Evolutionary conservation across 2,329 filamentous ascomycete species (phyloP).

Genomic region (Blumeria hordei): DNA sequence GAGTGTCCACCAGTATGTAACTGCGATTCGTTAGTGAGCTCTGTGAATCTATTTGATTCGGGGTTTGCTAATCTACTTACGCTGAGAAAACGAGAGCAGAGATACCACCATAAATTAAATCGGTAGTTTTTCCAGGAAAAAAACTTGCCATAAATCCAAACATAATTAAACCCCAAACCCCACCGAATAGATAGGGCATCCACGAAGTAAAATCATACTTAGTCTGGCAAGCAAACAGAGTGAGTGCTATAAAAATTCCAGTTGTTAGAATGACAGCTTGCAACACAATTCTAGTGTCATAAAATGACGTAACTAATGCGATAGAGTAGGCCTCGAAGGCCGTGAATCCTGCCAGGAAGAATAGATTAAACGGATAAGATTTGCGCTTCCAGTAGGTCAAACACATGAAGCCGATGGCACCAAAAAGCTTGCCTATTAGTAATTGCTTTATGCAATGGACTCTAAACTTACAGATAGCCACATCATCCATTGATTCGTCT

Average conservation of each 20-base stretch:
- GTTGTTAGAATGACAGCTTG: constrained; percentile 76
- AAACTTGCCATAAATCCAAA: constrained; percentile 87
- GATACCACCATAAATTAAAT: constrained; percentile 66
- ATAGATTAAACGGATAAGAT: constrained; percentile 78
- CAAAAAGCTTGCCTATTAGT: constrained; percentile 32
- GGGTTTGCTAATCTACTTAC: neutral
- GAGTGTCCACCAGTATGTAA: constrained; percentile 91
- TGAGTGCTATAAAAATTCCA: constrained; percentile 57
- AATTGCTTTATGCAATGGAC: neutral
- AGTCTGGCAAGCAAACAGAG: constrained; percentile 81
- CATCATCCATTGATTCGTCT: constrained; percentile 60
- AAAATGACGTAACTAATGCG: constrained; percentile 80
- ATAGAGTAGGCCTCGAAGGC: constrained; percentile 82
- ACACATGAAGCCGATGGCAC: constrained; percentile 61
- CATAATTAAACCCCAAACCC: constrained; percentile 68
- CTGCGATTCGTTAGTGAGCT: constrained; percentile 7
- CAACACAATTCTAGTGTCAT: constrained; percentile 60
- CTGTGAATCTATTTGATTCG: neutral
- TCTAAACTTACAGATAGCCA: constrained; percentile 41
- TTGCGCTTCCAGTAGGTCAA: constrained; percentile 91
- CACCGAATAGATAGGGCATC: constrained; percentile 86
- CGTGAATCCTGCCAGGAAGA: constrained; percentile 82
- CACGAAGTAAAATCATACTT: constrained; percentile 97
- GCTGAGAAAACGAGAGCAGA: constrained; percentile 71
- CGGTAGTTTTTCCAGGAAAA: constrained; percentile 61